Evolutionary conservation across 768 basidiomycete genomes (phyloP).

Genomic region (Mycena rebaudengoi): DNA sequence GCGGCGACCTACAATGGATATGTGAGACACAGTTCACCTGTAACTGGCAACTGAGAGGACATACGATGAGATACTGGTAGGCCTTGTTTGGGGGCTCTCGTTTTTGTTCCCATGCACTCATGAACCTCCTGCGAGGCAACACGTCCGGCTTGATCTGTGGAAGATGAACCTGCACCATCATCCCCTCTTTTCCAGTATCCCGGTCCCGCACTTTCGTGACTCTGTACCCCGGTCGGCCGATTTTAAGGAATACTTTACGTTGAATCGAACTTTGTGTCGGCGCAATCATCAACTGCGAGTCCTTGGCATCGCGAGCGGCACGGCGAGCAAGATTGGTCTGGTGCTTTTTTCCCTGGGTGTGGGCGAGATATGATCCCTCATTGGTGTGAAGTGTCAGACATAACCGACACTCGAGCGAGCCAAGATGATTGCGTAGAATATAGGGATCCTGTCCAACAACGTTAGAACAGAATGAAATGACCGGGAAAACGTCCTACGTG

Average conservation of each 20-base stretch:
- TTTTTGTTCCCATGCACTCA: slow-evolving; percentile 98
- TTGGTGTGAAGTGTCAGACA: slow-evolving; percentile 99
- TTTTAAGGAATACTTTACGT: slow-evolving; percentile 96
- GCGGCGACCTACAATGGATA: slow-evolving; percentile 82
- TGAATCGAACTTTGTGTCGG: slow-evolving; percentile 82
- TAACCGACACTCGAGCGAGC: slow-evolving; percentile 97
- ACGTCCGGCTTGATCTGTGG: slow-evolving; percentile 93
- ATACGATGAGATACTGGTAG: slow-evolving; percentile 95
- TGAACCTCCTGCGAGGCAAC: slow-evolving; percentile 87
- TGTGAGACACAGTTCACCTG: slow-evolving; percentile 37
- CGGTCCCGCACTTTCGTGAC: slow-evolving; percentile 97
- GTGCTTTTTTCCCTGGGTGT: slow-evolving; percentile 99
- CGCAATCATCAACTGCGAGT: slow-evolving; percentile 89
- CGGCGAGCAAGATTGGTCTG: slow-evolving; percentile 98
- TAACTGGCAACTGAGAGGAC: slow-evolving; percentile 40
- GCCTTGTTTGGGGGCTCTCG: slow-evolving; percentile 94
- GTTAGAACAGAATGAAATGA: slow-evolving; percentile 16
- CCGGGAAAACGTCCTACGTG: slow-evolving; percentile 38
- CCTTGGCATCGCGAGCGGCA: slow-evolving; percentile 97
- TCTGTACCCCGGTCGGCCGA: slow-evolving; percentile 93
- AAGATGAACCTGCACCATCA: slow-evolving; percentile 97
- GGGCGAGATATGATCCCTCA: slow-evolving; percentile 98
- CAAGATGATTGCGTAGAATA: slow-evolving; percentile 97
- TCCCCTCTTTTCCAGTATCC: slow-evolving; percentile 91
- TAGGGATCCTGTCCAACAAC: slow-evolving; percentile 82